Evolutionary conservation across 805 yeast species (phyloP).

Genomic region (Candida yuanshanica): DNA sequence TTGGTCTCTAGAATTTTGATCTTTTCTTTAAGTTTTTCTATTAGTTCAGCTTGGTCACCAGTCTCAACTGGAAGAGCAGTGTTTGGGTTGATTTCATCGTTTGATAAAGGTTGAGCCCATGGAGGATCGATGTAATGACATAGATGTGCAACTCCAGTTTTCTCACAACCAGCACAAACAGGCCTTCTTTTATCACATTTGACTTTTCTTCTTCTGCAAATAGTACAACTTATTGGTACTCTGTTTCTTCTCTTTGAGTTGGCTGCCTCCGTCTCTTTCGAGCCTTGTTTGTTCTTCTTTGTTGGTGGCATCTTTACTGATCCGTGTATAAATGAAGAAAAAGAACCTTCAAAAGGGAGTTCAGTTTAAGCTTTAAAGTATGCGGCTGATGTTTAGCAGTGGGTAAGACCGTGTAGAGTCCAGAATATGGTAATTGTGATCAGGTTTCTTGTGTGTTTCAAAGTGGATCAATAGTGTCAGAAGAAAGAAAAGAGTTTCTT

Average conservation of each 20-base stretch:
- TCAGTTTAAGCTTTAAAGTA: no score
- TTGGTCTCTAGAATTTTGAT: conserved; percentile 40
- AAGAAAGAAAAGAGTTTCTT: no score
- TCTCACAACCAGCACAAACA: conserved; percentile 49
- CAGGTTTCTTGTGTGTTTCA: no score
- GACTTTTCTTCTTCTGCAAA: conserved; percentile 45
- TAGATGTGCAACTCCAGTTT: conserved; percentile 52
- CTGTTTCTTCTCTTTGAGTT: conserved; percentile 37
- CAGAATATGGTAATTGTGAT: no score
- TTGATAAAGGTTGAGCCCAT: conserved; percentile 48
- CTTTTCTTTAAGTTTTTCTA: conserved; percentile 49
- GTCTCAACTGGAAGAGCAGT: background rate
- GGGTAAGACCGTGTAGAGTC: background rate
- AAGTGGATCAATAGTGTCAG: no score
- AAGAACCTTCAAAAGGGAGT: background rate
- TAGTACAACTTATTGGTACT: conserved; percentile 41
- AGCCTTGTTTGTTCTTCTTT: conserved; percentile 6
- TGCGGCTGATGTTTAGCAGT: background rate
- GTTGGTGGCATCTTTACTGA: conserved; percentile 4
- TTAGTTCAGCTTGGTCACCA: conserved; percentile 36
- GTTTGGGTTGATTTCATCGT: conserved; percentile 31
- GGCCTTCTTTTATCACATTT: conserved; percentile 48
- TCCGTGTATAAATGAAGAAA: background rate
- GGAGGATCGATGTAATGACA: conserved; percentile 53
- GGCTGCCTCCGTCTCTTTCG: conserved; percentile 1